Evolutionary conservation across 176 grass and related monocot species (phyloP).

Genomic region (Paspalum vaginatum): DNA sequence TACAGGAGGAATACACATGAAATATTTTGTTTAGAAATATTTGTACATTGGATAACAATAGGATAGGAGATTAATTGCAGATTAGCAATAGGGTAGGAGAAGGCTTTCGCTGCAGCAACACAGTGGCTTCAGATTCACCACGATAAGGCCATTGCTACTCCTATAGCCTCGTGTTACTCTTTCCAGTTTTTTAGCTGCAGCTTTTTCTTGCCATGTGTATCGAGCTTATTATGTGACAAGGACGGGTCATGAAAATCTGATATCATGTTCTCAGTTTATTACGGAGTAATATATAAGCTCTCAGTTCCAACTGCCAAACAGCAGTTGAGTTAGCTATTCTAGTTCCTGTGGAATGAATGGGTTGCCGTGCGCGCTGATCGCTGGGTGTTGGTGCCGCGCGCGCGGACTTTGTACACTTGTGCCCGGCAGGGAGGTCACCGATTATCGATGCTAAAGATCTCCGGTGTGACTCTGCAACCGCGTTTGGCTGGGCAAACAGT

Average conservation of each 20-base stretch:
- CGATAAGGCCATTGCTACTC: slow-evolving; percentile 22
- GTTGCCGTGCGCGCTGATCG: too few species aligned
- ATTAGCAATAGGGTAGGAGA: slow-evolving; percentile 37
- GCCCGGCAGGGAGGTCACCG: too few species aligned
- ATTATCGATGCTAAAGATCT: too few species aligned
- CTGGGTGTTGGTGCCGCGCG: too few species aligned
- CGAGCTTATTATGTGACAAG: slow-evolving; percentile 25
- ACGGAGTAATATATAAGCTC: background rate
- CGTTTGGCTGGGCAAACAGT: too few species aligned
- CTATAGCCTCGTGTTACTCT: slow-evolving; percentile 19
- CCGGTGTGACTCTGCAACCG: too few species aligned
- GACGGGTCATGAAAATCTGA: background rate
- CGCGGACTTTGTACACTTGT: too few species aligned
- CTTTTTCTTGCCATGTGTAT: slow-evolving; percentile 39
- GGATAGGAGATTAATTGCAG: slow-evolving; percentile 39
- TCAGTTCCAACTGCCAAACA: background rate
- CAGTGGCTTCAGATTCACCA: background rate
- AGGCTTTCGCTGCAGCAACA: slow-evolving; percentile 31
- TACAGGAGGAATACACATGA: slow-evolving; percentile 41
- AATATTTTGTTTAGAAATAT: slow-evolving; percentile 20
- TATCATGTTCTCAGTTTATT: background rate
- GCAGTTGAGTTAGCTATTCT: background rate
- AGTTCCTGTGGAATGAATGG: too few species aligned
- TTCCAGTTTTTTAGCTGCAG: slow-evolving; percentile 19
- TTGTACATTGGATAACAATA: slow-evolving; percentile 50